Conservation (phyloP, 768 basidiomycete species). For the Rhodotorula graminis region DNA sequence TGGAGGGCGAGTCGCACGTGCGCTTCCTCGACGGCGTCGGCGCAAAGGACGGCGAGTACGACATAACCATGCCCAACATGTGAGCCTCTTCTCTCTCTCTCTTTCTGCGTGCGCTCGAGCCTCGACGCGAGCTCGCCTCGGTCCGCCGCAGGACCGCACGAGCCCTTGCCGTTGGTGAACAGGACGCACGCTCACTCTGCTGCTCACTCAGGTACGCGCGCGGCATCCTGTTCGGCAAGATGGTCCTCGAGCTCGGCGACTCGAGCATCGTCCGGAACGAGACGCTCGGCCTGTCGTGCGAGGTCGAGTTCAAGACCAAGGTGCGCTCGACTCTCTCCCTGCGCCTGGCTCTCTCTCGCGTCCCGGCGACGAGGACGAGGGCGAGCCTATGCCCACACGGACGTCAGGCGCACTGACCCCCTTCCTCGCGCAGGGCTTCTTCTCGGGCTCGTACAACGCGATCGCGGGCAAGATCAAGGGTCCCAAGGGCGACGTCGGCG, state of each 20-base stretch:
- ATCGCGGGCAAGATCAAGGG: conserved; percentile 73
- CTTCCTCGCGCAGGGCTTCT: conserved; percentile 67
- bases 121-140: background rate
- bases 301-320: conserved; percentile 97
- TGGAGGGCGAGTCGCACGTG: conserved; percentile 75
- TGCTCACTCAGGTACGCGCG: conserved; percentile 45
- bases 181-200: no score
- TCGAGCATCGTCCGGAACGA: conserved; percentile 78
- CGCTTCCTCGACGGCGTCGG: conserved; percentile 35
- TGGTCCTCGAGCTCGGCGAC: conserved; percentile 94
- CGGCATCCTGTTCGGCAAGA: conserved; percentile 55
- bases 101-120: no score
- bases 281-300: conserved; percentile 65
- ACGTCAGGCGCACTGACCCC: background rate
- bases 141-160: no score
- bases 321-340: conserved; percentile 48
- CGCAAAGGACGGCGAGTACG: conserved; percentile 58
- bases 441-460: conserved; percentile 87
- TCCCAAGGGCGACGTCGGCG: conserved; percentile 65
- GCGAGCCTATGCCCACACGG: background rate
- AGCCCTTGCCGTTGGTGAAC: background rate
- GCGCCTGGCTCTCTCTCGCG: background rate
- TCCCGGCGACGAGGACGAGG: background rate
- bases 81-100: conserved; percentile 52
- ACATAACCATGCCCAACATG: conserved; percentile 97